phyloP scores from a whole-genome alignment of 768 basidiomycete genomes.

The Dictyophora rubrovolvata region DNA sequence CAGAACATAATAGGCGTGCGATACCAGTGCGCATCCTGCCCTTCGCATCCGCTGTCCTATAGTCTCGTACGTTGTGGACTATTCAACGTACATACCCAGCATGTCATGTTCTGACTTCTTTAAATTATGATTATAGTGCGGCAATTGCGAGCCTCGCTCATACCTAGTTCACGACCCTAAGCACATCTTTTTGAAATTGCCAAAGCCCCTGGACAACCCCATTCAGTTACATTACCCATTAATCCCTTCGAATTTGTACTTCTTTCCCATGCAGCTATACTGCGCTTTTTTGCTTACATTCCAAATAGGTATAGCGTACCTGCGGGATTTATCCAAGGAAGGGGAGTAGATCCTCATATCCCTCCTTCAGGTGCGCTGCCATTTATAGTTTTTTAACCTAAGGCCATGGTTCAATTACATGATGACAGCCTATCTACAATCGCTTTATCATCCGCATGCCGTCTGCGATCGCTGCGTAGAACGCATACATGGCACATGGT shows the following conservation, averaged over 20 bases:
- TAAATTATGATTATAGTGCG: slow-evolving; percentile 43
- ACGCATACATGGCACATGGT: slow-evolving; percentile 81
- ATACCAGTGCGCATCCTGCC: slow-evolving; percentile 87
- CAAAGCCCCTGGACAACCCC: slow-evolving; percentile 60
- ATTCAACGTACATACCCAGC: neutral
- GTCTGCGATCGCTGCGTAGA: slow-evolving; percentile 83
- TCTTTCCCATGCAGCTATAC: neutral
- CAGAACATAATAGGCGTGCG: slow-evolving; percentile 69
- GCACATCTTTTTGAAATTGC: slow-evolving; percentile 84
- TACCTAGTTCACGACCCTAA: slow-evolving; percentile 72
- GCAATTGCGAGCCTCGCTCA: slow-evolving; percentile 67
- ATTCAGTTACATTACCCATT: slow-evolving; percentile 47
- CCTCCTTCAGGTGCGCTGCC: slow-evolving; percentile 38
- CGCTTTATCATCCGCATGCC: slow-evolving; percentile 53
- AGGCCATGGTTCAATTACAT: no score
- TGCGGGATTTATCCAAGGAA: slow-evolving; percentile 30
- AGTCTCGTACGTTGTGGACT: slow-evolving; percentile 53
- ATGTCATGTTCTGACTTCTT: neutral
- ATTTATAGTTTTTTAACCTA: no score
- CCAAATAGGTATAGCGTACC: slow-evolving; percentile 51
- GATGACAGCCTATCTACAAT: slow-evolving; percentile 51
- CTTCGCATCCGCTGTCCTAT: slow-evolving; percentile 59
- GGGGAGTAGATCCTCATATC: slow-evolving; percentile 25
- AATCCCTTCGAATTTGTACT: slow-evolving; percentile 55
- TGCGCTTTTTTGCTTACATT: neutral